phyloP scores from a whole-genome alignment of 225 moss, liverwort and hornwort genomes.

The Physcomitrium patens region DNA sequence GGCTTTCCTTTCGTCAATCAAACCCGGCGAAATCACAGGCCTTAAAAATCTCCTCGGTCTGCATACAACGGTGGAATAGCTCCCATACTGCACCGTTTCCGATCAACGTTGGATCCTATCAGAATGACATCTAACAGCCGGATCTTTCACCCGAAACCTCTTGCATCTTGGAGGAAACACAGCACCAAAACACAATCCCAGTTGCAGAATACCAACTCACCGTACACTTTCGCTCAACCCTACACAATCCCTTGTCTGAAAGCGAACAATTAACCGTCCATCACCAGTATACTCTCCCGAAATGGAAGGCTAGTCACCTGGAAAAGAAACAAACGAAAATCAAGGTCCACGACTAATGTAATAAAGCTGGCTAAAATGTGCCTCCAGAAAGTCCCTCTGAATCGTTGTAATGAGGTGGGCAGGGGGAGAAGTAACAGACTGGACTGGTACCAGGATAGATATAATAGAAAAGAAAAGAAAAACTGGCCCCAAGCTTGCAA shows the following conservation, averaged over 20 bases:
- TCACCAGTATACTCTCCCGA: neutral
- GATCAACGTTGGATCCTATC: slow-evolving; percentile 19
- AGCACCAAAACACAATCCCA: neutral
- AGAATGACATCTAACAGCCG: neutral
- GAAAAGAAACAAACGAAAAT: too few relatives aligned
- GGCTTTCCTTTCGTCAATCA: neutral
- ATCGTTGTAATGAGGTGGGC: slow-evolving; percentile 5
- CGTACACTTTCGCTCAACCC: too few relatives aligned
- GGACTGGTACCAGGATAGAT: slow-evolving; percentile 19
- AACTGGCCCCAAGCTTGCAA: neutral
- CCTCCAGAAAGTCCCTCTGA: neutral
- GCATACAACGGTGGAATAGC: slow-evolving; percentile 18
- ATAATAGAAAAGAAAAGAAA: neutral
- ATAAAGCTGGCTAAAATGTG: neutral
- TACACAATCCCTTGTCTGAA: neutral
- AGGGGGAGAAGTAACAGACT: slow-evolving; percentile 27
- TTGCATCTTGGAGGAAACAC: neutral
- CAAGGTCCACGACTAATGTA: too few relatives aligned
- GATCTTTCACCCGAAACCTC: neutral
- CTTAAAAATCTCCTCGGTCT: slow-evolving; percentile 17
- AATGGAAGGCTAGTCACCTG: neutral
- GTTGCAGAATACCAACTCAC: neutral
- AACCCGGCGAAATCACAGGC: neutral
- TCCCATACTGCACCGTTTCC: neutral
- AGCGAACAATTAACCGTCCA: neutral